Base-by-base conservation (phyloP, 371 early-diverging fungal genomes). In the Mucor saturninus region DNA sequence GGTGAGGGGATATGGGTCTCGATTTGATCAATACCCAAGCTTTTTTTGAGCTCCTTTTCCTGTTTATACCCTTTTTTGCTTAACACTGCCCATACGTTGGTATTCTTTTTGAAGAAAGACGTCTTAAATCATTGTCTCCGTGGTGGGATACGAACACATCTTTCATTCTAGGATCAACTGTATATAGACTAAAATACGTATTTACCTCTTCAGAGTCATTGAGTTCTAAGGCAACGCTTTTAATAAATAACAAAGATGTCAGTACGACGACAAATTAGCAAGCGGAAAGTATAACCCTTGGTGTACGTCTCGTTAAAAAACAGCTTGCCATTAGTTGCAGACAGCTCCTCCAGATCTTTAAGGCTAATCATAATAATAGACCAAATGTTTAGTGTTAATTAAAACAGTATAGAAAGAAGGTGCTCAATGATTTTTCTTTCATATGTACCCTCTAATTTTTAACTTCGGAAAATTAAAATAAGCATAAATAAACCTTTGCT, bases 241-340 rank as follows among this genome's bases (percentile, higher is more conserved):
- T 35, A 7, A 35, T 7, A 35, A 35, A 35, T 35, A 7, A 7
- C 35, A 35, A 7, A 7, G 35, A 35, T 35, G n/a, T n/a, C n/a
- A n/a, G n/a, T n/a, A n/a, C 35, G 35, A 35, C 35, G 35, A 35
- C 35, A 35, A 7, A 35, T 5, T 35, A 35, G 21, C 4, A 37
- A n/a, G 5, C 54, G 26, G n/a, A 37, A 54, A 2, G 39, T 54
- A 31, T 35, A 54, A 4, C 39, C 54, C 2, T 37, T 38, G 6
- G 54, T 54, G 31, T 38, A 54, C 9, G 38, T 37, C 5, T 38
- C 39, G 37, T 54, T 38, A n/a, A 54, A 28, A n/a, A 38, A 54
- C 54, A 54, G 35, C 37, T 54, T 54, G 5, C 54, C 54, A 5
- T 54, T 35, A 35, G 8, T 54, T 35, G 38, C 35, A 37, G 54